Evolutionary conservation across 2,329 filamentous ascomycete species (phyloP), one percentile per base, ranked within the genome.

Genomic region (Sporothrix sp.): DNA sequence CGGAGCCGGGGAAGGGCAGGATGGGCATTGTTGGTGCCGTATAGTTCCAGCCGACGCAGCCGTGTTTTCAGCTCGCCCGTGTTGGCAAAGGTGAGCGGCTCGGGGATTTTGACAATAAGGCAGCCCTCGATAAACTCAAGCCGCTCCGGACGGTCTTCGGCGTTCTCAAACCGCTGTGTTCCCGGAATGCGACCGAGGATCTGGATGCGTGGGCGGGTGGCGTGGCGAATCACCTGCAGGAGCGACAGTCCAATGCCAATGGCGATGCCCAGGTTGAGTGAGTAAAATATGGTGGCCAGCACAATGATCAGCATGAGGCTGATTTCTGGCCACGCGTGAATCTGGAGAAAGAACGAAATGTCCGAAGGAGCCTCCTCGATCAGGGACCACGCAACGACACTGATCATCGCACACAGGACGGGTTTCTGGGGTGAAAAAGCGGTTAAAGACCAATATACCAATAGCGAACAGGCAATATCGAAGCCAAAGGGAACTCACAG

Each of bases 321-420:
- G 1, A 98, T 74, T 61, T 97, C 93, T 1, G 80, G 83, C 80
- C 85, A 95, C 51, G 90, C 91, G 27, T 81, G 79, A 54, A 98
- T 91, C 47, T 76, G 79, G 52, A 87, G 68, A 71, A 97, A 98
- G 73, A 97, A 98, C 44, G 76, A 73, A 55, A 98, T 81, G 65
- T 98, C 93, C 60, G 93, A 85, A 0, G 93, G 93, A 11, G 87
- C 88, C 72, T 98, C 93, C 70, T 98, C 93, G 54, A 97, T 86
- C 7, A 98, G 76, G 18, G 89, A 93, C 71, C 85, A 95, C 18
- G 93, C 93, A 23, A 98, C 91, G 2, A 96, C 91, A 13, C 86
- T 90, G 54, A 98, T 95, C 81, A 97, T 93, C 16, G 91, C 79
- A 16, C 84, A 95, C 18, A 98, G 76, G 1, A 97, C 89, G 4